Evolutionary conservation across 2,329 filamentous ascomycete genomes (phyloP).

Genomic region (Penicillium sp.): DNA sequence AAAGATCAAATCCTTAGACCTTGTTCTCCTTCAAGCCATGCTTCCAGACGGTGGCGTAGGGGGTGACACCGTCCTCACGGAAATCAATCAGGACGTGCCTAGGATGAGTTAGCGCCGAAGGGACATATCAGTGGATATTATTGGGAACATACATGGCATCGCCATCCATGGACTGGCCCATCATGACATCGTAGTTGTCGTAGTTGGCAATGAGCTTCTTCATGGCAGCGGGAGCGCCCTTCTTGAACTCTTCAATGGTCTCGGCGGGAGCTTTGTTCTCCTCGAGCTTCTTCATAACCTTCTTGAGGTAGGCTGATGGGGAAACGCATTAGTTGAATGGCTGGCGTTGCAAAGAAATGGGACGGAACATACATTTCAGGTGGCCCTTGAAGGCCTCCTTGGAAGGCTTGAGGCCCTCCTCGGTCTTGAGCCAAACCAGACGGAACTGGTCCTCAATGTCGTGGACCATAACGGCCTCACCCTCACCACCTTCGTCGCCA

Average conservation of each 20-base stretch:
- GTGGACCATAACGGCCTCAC: constrained; percentile 66
- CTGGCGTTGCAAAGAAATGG: constrained; percentile 4
- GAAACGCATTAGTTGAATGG: not conserved
- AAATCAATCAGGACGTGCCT: constrained; percentile 94
- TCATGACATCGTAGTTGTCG: constrained; percentile 94
- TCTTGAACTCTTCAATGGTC: constrained; percentile 73
- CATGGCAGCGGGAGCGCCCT: constrained; percentile 65
- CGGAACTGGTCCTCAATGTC: constrained; percentile 93
- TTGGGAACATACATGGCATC: constrained; percentile 74
- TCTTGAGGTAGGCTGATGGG: constrained; percentile 78
- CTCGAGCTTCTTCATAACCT: constrained; percentile 67
- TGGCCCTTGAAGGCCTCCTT: constrained; percentile 81
- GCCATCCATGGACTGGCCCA: constrained; percentile 85
- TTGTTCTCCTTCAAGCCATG: constrained; percentile 84
- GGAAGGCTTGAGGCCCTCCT: constrained; percentile 49
- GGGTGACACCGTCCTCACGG: constrained; percentile 90
- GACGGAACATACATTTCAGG: constrained; percentile 67
- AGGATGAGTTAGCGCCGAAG: constrained; percentile 1
- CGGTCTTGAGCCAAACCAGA: constrained; percentile 57
- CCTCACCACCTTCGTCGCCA: constrained; percentile 70
- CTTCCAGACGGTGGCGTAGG: constrained; percentile 90
- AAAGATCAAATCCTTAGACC: constrained; percentile 59
- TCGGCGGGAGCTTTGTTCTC: constrained; percentile 55
- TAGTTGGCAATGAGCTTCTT: constrained; percentile 86
- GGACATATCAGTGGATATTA: not conserved